Evolutionary conservation across 495 filamentous ascomycete genomes (phyloP).

Genomic region (Penicillium alfredii): DNA sequence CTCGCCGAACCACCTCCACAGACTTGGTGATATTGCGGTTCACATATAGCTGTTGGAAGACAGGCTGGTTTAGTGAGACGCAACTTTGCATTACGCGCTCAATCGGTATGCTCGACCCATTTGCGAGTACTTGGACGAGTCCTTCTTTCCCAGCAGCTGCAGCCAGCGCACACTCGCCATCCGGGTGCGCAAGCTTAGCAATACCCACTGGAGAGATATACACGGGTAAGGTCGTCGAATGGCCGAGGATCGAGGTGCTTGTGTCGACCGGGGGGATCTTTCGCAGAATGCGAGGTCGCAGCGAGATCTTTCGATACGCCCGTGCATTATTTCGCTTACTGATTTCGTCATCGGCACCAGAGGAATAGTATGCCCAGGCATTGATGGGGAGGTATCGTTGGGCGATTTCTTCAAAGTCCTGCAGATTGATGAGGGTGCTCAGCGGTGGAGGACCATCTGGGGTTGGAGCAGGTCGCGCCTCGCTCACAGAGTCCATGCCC

Average conservation of each 20-base stretch:
- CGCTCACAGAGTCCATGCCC: neutral
- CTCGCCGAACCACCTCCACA: constrained; percentile 67
- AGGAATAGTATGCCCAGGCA: constrained; percentile 83
- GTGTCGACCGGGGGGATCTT: constrained; percentile 67
- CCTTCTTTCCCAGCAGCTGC: constrained; percentile 62
- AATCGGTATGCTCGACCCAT: constrained; percentile 44
- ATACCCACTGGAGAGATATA: constrained; percentile 76
- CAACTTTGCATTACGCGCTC: constrained; percentile 66
- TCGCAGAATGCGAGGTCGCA: constrained; percentile 69
- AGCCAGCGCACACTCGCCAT: constrained; percentile 73
- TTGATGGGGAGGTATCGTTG: constrained; percentile 48
- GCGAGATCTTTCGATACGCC: constrained; percentile 74
- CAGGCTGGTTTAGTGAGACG: constrained; percentile 52
- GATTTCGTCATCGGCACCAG: constrained; percentile 83
- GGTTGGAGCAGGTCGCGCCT: neutral
- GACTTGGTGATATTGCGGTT: constrained; percentile 77
- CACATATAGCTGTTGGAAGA: constrained; percentile 87
- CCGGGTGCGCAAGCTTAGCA: constrained; percentile 72
- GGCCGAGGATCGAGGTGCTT: constrained; percentile 68
- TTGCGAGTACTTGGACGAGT: constrained; percentile 28
- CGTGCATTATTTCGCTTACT: constrained; percentile 75
- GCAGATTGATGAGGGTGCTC: constrained; percentile 51
- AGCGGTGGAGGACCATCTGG: constrained; percentile 44
- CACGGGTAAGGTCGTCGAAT: constrained; percentile 61
- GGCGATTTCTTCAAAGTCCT: constrained; percentile 62